Percentiles rank a stretch among this genome's conserved stretches.
Conservation (phyloP, 139 green algal genomes). For the Dunaliella primolecta region DNA sequence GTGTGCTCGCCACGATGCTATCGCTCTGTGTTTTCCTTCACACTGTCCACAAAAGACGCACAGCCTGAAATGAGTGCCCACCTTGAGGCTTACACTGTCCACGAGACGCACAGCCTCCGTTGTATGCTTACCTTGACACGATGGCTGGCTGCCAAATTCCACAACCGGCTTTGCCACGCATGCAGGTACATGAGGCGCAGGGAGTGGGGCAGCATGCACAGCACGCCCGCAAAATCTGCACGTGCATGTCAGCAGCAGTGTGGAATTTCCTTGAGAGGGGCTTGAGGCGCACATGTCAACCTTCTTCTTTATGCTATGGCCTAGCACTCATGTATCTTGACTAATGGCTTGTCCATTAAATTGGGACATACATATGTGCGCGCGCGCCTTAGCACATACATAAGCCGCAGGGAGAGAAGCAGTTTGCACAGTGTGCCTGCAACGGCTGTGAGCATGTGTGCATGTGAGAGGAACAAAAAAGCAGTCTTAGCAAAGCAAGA, state of each 20-base stretch:
- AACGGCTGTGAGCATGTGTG: not conserved
- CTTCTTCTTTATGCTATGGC: too few species aligned
- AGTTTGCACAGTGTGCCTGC: not conserved
- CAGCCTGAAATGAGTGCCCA: not conserved
- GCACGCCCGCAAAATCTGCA: not conserved
- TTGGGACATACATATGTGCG: too few species aligned
- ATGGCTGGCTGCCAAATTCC: conserved; percentile 73
- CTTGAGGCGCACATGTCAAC: too few species aligned
- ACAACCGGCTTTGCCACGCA: conserved; percentile 88
- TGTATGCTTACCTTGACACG: conserved; percentile 27
- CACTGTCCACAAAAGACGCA: not conserved
- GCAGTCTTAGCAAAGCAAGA: too few species aligned
- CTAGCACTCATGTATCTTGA: too few species aligned
- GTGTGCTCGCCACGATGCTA: too few species aligned
- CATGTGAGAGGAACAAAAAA: too few species aligned
- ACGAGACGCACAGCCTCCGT: not conserved
- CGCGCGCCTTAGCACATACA: too few species aligned
- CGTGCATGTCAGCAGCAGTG: too few species aligned
- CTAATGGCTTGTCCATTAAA: too few species aligned
- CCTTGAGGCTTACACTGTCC: not conserved
- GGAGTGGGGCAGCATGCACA: conserved; percentile 61
- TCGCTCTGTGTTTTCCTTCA: too few species aligned
- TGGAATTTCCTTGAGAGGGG: conserved; percentile 1
- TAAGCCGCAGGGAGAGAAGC: conserved; percentile 40
- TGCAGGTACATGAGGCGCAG: conserved; percentile 92